phyloP scores from a whole-genome alignment of 2,329 filamentous ascomycete species.

The Nectriaceae sp. region DNA sequence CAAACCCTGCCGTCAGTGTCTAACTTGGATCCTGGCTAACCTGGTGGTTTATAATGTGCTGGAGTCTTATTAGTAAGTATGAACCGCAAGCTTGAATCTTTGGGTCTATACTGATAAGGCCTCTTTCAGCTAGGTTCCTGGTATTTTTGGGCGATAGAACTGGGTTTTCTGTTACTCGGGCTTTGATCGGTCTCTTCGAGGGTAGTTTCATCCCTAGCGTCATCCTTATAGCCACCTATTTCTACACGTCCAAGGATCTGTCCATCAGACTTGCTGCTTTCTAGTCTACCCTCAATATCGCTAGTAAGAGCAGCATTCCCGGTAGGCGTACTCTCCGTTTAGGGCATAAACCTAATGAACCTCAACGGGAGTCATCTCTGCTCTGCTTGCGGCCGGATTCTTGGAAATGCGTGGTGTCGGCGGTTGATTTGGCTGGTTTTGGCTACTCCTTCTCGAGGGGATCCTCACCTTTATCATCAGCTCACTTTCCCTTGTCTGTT shows the following conservation, averaged over 20 bases:
- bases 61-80: slow-evolving; percentile 43
- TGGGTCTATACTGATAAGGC: slow-evolving; percentile 34
- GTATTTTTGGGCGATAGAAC: slow-evolving; percentile 50
- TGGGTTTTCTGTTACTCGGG: slow-evolving; percentile 52
- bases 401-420: slow-evolving; percentile 51
- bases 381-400: slow-evolving; percentile 47
- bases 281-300: slow-evolving; percentile 57
- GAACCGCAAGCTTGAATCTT: not conserved
- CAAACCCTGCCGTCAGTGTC: not conserved
- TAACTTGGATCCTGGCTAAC: slow-evolving; percentile 1
- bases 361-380: slow-evolving; percentile 46
- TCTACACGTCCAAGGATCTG: slow-evolving; percentile 69
- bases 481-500: slow-evolving; percentile 54
- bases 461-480: slow-evolving; percentile 55
- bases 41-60: slow-evolving; percentile 55
- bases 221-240: slow-evolving; percentile 70
- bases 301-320: slow-evolving; percentile 24
- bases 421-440: slow-evolving; percentile 56
- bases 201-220: slow-evolving; percentile 61
- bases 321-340: slow-evolving; percentile 38
- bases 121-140: slow-evolving; percentile 42
- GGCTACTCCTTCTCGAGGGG: slow-evolving; percentile 48
- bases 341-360: too few species aligned
- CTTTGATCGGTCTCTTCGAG: slow-evolving; percentile 56
- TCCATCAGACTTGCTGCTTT: slow-evolving; percentile 68